Conservation (phyloP, 768 basidiomycete species). For the Auricularia auricula-judae region DNA sequence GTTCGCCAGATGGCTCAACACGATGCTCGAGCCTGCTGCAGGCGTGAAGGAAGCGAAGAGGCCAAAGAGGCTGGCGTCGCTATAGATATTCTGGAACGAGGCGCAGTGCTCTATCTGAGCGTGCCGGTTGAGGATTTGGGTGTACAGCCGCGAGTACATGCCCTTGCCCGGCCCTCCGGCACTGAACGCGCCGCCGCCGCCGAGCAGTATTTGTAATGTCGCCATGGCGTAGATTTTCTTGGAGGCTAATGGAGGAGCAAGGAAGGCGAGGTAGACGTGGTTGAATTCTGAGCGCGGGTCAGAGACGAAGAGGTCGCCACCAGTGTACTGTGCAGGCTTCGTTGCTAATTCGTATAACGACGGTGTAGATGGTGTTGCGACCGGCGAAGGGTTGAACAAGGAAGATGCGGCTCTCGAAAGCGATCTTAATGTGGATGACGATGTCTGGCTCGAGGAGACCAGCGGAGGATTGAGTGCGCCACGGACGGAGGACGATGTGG, state of each 20-base stretch:
- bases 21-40: conserved; percentile 34
- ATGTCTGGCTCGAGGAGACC: conserved; percentile 25
- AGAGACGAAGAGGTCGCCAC: conserved; percentile 65
- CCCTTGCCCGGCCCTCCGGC: conserved; percentile 98
- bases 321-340: conserved; percentile 56
- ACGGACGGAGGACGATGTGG: not conserved
- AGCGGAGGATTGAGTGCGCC: conserved; percentile 24
- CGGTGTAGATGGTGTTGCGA: conserved; percentile 2
- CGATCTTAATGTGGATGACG: conserved; percentile 49
- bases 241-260: conserved; percentile 83
- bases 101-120: conserved; percentile 90
- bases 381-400: conserved; percentile 40
- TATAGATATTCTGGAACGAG: conserved; percentile 96
- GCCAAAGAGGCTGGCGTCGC: conserved; percentile 88
- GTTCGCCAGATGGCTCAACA: conserved; percentile 76
- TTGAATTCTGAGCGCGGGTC: conserved; percentile 64
- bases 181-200: conserved; percentile 94
- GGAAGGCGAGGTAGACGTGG: conserved; percentile 87
- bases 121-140: conserved; percentile 90
- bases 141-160: conserved; percentile 97
- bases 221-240: conserved; percentile 89
- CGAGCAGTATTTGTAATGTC: conserved; percentile 88
- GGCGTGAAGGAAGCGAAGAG: conserved; percentile 80
- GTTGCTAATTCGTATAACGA: conserved; percentile 23
- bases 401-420: conserved; percentile 64